Evolutionary conservation across 495 filamentous ascomycete species (phyloP), one percentile per base, ranked within the genome.

Genomic region (Aspergillus baeticus): DNA sequence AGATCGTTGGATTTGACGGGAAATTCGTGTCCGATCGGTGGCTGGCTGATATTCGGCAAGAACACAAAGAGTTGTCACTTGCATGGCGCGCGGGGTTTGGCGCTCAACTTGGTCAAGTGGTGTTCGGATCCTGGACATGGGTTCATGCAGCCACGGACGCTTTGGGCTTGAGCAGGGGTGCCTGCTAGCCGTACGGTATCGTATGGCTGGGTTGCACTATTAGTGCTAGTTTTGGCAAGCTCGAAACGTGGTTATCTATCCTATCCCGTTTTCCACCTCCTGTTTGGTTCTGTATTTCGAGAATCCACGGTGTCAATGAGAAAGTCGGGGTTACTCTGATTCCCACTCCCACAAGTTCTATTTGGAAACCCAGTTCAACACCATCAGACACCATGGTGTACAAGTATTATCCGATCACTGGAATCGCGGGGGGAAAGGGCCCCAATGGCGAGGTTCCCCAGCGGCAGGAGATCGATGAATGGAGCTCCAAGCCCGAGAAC

Each of bases 391-490:
- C 18, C 11, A 45, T 45, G 43, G 43, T 45, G 6, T 45, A 45
- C 43, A 45, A 45, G 23, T 45, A 45, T 22, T 45, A 45, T 31
- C 43, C 43, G 11, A 45, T 45, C 21, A 45, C 21, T 2, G 43
- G 43, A 29, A 45, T 45, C 7, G 10, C 22, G 11, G 43, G 21
- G 3, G 43, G 43, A 31, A 45, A 45, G 43, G 43, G 43, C 11
- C 43, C 43, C 6, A 31, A 45, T 17, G 43, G 43, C 43, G 43
- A 45, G 23, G 10, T 29, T 45, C 43, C 43, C 14, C 43, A 15
- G 43, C 43, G 43, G 29, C 43, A 45, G 23, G 43, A 45, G 4
- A 45, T 45, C n/a, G 43, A 45, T 14, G 43, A 3, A 29, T 45
- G 43, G 43, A 45, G 43, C 20, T 45, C 43, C 11, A 45, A 31